These are phyloP conservation scores for Wallacemonas sp. DNA, from an alignment of 208 protist species.

Conservation along the genomic window DNA sequence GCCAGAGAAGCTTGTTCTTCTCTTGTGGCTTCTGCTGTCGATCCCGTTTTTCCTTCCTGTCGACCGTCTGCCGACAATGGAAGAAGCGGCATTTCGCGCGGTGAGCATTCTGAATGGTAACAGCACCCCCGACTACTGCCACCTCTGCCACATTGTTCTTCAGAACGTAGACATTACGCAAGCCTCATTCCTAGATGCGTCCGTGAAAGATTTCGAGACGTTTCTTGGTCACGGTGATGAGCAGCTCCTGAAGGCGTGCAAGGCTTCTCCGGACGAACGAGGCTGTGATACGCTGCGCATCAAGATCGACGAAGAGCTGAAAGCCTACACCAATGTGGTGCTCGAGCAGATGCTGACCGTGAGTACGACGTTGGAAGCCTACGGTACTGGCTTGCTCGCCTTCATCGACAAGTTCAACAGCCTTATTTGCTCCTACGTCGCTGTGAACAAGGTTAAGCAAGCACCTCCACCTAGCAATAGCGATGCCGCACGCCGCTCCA, in stretches of 20 bases:
- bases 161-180: slow-evolving; percentile 30
- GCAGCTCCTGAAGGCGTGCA: slow-evolving; percentile 15
- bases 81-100: not conserved
- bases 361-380: slow-evolving; percentile 16
- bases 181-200: not conserved
- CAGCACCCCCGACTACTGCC: slow-evolving; percentile 17
- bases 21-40: not conserved
- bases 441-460: slow-evolving; percentile 24
- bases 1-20: not conserved
- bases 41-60: not conserved
- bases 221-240: slow-evolving; percentile 17
- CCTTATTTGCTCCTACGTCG: slow-evolving; percentile 22
- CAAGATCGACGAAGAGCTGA: slow-evolving; percentile 23
- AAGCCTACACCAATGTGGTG: slow-evolving; percentile 22
- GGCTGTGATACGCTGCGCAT: slow-evolving; percentile 35
- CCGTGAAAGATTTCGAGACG: not conserved
- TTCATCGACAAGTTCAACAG: slow-evolving; percentile 24
- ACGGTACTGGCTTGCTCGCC: not conserved
- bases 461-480: slow-evolving; percentile 10
- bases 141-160: slow-evolving; percentile 32
- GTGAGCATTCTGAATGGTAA: not conserved
- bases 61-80: not conserved
- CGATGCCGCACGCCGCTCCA: not conserved
- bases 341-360: slow-evolving; percentile 23
- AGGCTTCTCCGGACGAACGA: slow-evolving; percentile 19